Conservation (phyloP, 2,329 filamentous ascomycete genomes). For the Trichoderma atroviride region DNA sequence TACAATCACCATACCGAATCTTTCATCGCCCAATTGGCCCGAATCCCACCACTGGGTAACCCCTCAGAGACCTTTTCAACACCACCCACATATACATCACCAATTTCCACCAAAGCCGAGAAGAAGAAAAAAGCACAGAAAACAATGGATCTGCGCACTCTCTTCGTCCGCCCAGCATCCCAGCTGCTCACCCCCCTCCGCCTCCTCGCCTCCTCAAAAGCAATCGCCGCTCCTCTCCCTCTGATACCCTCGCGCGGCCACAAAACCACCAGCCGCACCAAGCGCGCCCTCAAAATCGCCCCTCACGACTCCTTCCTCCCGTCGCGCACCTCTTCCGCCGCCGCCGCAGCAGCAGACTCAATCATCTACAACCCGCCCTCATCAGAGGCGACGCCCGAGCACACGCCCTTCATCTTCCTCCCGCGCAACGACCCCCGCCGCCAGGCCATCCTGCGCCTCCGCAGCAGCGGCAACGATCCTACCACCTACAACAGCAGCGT, state of each 20-base stretch:
- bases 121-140: neutral
- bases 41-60: neutral
- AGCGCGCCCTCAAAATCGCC: conserved; percentile 60
- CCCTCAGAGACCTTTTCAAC: neutral
- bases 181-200: conserved; percentile 38
- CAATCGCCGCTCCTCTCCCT: conserved; percentile 27
- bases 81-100: neutral
- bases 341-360: conserved; percentile 39
- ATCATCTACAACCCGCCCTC: conserved; percentile 63
- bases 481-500: conserved; percentile 27
- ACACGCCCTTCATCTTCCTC: conserved; percentile 69
- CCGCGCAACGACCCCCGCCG: conserved; percentile 59
- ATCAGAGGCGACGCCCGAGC: conserved; percentile 58
- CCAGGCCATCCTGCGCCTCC: conserved; percentile 48
- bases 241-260: conserved; percentile 45
- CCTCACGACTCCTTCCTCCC: conserved; percentile 63
- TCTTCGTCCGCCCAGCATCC: conserved; percentile 41
- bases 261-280: conserved; percentile 57
- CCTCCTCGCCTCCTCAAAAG: conserved; percentile 22
- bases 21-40: neutral
- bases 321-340: conserved; percentile 37
- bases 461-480: conserved; percentile 40
- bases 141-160: conserved; percentile 43
- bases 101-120: neutral
- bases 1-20: neutral